Base-by-base conservation (phyloP, 116 monocot genomes). In the Dioscorea cayenensis region DNA sequence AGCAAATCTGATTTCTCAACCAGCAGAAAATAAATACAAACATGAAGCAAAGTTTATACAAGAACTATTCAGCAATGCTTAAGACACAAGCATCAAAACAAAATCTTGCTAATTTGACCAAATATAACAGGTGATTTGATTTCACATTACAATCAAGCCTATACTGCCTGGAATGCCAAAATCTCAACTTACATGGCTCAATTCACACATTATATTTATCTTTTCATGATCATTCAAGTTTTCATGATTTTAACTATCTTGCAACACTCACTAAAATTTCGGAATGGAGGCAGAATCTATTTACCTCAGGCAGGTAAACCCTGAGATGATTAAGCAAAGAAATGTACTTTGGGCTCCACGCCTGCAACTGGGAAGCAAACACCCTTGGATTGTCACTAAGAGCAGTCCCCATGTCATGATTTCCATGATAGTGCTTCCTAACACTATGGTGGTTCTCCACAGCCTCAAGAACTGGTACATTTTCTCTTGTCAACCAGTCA, bases 281-380 rank as follows among this genome's bases (percentile, higher is more conserved):
- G 7, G 14, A 23, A 22, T 36, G 36, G 7, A 66, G 17, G 8
- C 28, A 29, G 28, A 51, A 58, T 20, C 19, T 37, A 65, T 67
- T 82, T 85, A 97, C 96, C 96, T 97, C 90, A 60, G 96, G 96
- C 68, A 97, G 84, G 69, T 88, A 92, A 66, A 97, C 88, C 6
- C 90, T 84, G 66, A 97, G 84, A 85, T 92, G 96, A 66, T 90
- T 92, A 51, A 97, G 93, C 29, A 97, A 66, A 67, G 92, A 97
- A 71, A 92, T 88, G 68, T 88, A 90, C 67, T 84, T 97, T 21
- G 88, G 90, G 72, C 92, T 97, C 72, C 88, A 81, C 12, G 92
- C 86, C 72, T 87, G 96, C 66, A 97, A 67, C 73, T 86, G 90
- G 23, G 90, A 92, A 77, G 96, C 96, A 83, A 92, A 88, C 25